Evolutionary conservation across 2,329 filamentous ascomycete genomes (phyloP).

Genomic region (Microdochium paspali): DNA sequence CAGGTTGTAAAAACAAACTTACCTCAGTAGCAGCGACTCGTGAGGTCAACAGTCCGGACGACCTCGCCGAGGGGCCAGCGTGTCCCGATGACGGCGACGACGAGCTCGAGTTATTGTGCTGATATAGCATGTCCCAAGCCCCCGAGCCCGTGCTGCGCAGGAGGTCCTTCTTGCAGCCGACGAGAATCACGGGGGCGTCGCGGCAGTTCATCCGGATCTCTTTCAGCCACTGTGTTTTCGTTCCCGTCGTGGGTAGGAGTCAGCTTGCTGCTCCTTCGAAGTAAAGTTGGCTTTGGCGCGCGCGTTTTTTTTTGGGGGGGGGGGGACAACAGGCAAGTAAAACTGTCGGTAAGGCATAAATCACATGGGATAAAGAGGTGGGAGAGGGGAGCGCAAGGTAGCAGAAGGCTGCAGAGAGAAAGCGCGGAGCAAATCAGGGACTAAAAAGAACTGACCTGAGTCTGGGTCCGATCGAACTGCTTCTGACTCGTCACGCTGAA

Average conservation of each 20-base stretch:
- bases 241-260: too few species aligned
- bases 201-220: slow-evolving; percentile 59
- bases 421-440: too few species aligned
- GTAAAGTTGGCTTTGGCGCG: too few species aligned
- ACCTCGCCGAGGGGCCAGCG: not conserved
- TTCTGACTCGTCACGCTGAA: slow-evolving; percentile 19
- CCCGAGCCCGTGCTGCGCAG: slow-evolving; percentile 28
- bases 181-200: slow-evolving; percentile 58
- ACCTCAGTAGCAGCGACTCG: not conserved
- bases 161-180: slow-evolving; percentile 66
- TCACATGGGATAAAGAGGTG: too few species aligned
- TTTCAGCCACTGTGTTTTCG: slow-evolving; percentile 58
- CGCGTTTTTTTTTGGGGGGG: too few species aligned
- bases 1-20: too few species aligned
- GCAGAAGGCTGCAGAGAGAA: too few species aligned
- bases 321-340: too few species aligned
- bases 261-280: too few species aligned
- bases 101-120: slow-evolving; percentile 1
- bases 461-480: slow-evolving; percentile 15
- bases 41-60: too few species aligned
- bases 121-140: slow-evolving; percentile 15
- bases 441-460: slow-evolving; percentile 13
- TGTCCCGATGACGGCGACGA: not conserved
- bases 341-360: too few species aligned
- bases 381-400: too few species aligned